Conservation (phyloP, 2,329 filamentous ascomycete species). For the Beauveria australis region DNA sequence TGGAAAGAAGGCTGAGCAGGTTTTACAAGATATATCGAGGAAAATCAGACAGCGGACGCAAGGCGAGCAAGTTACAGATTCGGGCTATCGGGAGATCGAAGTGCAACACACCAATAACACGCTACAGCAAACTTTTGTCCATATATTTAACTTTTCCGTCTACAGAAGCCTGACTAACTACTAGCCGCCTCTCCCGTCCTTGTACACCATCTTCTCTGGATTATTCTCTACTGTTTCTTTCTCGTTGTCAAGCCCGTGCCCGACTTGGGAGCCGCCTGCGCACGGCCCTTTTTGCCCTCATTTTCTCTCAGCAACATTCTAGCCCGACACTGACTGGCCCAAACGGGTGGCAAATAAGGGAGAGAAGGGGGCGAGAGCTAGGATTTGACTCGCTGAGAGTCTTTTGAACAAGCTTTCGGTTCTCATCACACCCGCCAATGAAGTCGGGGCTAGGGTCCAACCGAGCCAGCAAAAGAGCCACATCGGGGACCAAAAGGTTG, state of each 20-base stretch:
- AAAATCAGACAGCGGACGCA: background rate
- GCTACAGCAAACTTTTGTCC: background rate
- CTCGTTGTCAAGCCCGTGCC: background rate
- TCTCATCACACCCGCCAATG: background rate
- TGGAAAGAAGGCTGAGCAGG: background rate
- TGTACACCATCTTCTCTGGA: background rate
- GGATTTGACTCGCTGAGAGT: background rate
- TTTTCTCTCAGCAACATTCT: background rate
- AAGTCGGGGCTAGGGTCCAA: background rate
- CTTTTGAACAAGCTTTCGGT: background rate
- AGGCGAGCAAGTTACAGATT: background rate
- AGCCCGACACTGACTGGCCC: background rate
- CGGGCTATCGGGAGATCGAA: conserved; percentile 4
- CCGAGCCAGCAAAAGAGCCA: background rate
- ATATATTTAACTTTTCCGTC: background rate
- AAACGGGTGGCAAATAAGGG: background rate
- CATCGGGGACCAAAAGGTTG: background rate
- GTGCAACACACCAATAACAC: background rate
- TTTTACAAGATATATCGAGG: background rate
- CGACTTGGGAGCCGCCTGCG: background rate
- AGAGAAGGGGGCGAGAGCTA: background rate
- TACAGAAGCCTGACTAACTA: background rate
- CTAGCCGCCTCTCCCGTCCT: background rate
- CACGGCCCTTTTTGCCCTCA: conserved; percentile 1
- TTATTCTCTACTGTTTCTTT: background rate